Conservation (phyloP, 345 rosid genomes). For the Ceriops tagal region DNA sequence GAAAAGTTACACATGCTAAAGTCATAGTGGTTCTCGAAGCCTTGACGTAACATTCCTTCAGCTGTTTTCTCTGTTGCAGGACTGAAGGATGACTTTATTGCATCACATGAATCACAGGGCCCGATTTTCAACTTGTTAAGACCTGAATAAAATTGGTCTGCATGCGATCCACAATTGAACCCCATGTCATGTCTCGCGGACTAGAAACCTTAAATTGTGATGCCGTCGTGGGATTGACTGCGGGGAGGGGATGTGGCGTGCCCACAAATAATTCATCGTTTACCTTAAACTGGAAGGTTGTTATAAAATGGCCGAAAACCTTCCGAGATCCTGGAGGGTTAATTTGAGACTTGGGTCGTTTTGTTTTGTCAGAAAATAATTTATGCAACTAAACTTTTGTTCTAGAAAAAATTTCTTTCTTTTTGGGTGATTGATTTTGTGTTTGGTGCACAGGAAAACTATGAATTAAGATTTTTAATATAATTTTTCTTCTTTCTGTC, state of each 20-base stretch:
- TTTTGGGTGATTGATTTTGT: no score
- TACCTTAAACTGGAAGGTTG: background rate
- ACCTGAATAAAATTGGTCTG: background rate
- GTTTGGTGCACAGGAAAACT: no score
- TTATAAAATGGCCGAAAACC: no score
- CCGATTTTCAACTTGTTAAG: background rate
- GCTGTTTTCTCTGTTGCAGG: background rate
- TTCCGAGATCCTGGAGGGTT: no score
- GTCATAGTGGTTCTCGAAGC: background rate
- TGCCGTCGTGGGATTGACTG: background rate
- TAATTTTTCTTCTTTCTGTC: no score
- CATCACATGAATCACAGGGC: background rate
- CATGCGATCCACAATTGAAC: background rate
- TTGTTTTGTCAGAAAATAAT: no score
- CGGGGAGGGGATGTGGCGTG: background rate
- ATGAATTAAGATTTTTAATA: no score
- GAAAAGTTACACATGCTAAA: background rate
- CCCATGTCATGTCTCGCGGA: background rate
- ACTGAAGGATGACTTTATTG: background rate
- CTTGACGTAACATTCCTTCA: no score
- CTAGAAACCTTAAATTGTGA: background rate
- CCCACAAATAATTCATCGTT: background rate
- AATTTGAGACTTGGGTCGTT: no score
- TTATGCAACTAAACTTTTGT: no score
- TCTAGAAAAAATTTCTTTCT: no score